These are phyloP conservation scores for Trapa bicornis DNA, from an alignment of 345 rosid species.

Conservation along the genomic window DNA sequence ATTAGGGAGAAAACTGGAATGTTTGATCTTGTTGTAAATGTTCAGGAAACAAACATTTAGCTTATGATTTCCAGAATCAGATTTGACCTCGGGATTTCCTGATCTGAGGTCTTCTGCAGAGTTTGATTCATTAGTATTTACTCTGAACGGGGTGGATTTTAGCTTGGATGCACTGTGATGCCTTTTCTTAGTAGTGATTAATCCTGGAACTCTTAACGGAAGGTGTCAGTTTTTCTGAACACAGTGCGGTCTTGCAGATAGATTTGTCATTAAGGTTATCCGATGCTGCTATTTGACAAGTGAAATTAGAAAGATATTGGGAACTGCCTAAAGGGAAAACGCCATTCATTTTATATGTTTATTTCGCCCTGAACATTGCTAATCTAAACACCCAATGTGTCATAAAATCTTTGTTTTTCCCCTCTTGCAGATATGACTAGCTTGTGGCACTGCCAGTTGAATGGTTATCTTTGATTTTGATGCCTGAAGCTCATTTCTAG, in stretches of 20 bases:
- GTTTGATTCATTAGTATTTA: no score
- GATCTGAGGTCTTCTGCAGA: not conserved
- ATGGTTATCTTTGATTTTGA: not conserved
- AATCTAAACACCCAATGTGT: not conserved
- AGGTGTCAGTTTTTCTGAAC: not conserved
- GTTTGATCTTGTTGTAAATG: no score
- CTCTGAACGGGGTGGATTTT: no score
- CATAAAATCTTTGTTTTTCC: not conserved
- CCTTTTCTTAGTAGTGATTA: no score
- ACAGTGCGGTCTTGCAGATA: not conserved
- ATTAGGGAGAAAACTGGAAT: not conserved
- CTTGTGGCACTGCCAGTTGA: not conserved
- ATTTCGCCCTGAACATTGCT: not conserved
- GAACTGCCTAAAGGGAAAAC: no score
- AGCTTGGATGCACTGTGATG: no score
- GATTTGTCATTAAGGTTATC: not conserved
- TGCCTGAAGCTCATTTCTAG: not conserved
- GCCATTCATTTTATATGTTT: not conserved
- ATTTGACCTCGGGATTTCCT: not conserved
- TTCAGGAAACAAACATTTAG: not conserved
- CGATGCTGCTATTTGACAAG: no score
- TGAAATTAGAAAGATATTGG: no score
- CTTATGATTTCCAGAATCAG: not conserved
- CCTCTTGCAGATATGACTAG: not conserved
- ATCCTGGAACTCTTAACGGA: not conserved